A percentile compares a stretch with the other conserved stretches of the same genome.
Conservation (phyloP, 2,329 filamentous ascomycete genomes). For the Lachnellula willkommii region DNA sequence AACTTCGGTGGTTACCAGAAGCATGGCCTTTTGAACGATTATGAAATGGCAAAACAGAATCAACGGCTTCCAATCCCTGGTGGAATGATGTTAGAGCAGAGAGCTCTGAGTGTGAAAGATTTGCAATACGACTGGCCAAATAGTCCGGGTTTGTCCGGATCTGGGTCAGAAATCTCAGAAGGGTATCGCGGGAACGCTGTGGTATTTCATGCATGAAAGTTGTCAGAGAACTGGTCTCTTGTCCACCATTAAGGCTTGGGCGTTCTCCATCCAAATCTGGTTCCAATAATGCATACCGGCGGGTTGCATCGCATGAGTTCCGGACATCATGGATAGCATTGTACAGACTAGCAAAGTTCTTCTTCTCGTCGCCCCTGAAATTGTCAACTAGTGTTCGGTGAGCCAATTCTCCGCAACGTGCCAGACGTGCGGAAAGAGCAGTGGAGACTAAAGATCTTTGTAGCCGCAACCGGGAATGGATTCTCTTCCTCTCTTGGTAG, state of each 20-base stretch:
- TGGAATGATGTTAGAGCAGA: conserved; percentile 72
- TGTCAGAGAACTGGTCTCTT: conserved; percentile 40
- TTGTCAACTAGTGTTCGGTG: conserved; percentile 72
- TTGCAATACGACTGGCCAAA: conserved; percentile 73
- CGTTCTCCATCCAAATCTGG: conserved; percentile 59
- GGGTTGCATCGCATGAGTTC: conserved; percentile 68
- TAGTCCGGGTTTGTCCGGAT: conserved; percentile 85
- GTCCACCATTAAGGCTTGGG: conserved; percentile 31
- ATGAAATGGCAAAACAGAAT: conserved; percentile 74
- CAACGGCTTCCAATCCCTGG: conserved; percentile 71
- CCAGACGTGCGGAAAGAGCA: conserved; percentile 67
- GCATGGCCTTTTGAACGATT: conserved; percentile 40
- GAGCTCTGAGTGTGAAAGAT: conserved; percentile 70
- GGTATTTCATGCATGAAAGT: conserved; percentile 71
- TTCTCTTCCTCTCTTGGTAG: conserved; percentile 76
- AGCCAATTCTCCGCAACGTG: conserved; percentile 67
- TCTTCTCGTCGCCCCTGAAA: conserved; percentile 75
- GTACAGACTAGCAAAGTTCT: conserved; percentile 67
- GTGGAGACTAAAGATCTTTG: conserved; percentile 71
- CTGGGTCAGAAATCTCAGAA: conserved; percentile 74
- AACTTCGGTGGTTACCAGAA: conserved; percentile 43
- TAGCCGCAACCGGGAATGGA: conserved; percentile 65
- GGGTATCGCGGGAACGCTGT: conserved; percentile 64
- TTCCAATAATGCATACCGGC: conserved; percentile 65
- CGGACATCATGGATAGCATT: conserved; percentile 75